Base-by-base conservation (phyloP, 2,329 filamentous ascomycete genomes). In the Chaetothyriales sp. region DNA sequence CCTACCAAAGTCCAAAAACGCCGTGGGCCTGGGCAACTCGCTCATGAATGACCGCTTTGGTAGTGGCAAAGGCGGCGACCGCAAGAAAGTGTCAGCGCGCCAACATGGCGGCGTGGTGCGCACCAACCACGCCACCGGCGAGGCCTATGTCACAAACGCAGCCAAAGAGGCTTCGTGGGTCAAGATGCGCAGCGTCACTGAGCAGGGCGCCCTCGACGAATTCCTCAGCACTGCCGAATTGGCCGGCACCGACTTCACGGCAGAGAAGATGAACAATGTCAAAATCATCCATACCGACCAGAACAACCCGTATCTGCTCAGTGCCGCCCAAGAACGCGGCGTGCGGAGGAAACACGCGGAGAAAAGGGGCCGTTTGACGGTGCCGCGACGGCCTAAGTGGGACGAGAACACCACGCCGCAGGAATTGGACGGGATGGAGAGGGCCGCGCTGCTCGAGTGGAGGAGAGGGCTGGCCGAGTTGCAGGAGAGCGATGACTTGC, bases 41-140 rank as follows among this genome's bases (percentile, higher is more conserved):
- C 80, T 98, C 67, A 98, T 98, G 92, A 97, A 97, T 68, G 92
- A 97, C 72, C 85, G 90, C 53, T 95, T 97, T 69, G 88, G 89
- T 65, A 94, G 92, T 71, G 86, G 87, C 64, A 95, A 94, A 70
- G 86, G 88, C 59, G 67, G 77, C 49, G 85, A 89, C 67, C 83
- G 89, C 67, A 90, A 88, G 70, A 85, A 84, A 66, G 78, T 74
- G 60, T 80, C 77, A 55, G 70, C 74, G 56, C 71, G 77, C 60
- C 33, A 40, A 40, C 66, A 69, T 55, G 69, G 70, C 44, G 81
- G 86, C 64, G 85, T 88, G 58, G 82, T 89, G 67, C 81, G 77
- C 54, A 57, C 54, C 19, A 77, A 73, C 53, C 77, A 89, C 63
- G 76, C 80, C 22, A 88, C 86, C 19, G 89, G 88, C 65, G 86